Percentiles rank a stretch among this genome's conserved stretches.
Evolutionary conservation across 805 yeast species (phyloP).

Genomic region (Sungouiella thailandica): DNA sequence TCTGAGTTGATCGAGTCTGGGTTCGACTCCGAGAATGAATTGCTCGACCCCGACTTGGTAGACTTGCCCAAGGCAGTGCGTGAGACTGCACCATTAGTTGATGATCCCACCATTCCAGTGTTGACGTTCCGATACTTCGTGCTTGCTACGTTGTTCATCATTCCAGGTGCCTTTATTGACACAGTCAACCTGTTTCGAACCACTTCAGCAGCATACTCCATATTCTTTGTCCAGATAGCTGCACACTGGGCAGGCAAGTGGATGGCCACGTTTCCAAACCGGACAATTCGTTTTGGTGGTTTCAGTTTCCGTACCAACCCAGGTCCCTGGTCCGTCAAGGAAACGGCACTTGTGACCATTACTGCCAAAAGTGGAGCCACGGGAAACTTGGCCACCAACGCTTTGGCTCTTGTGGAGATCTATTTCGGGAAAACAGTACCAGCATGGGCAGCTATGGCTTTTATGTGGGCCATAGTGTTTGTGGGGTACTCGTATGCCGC

Average conservation of each 20-base stretch:
- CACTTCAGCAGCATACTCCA: slow-evolving; percentile 46
- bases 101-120: slow-evolving; percentile 35
- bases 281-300: slow-evolving; percentile 14
- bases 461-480: slow-evolving; percentile 50
- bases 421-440: slow-evolving; percentile 35
- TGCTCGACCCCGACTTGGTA: slow-evolving; percentile 16
- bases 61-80: slow-evolving; percentile 28
- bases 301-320: slow-evolving; percentile 38
- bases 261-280: slow-evolving; percentile 41
- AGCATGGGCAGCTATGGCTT: slow-evolving; percentile 31
- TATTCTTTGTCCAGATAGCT: slow-evolving; percentile 48
- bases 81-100: slow-evolving; percentile 35
- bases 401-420: slow-evolving; percentile 43
- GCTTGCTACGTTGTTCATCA: slow-evolving; percentile 28
- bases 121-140: slow-evolving; percentile 33
- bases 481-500: slow-evolving; percentile 52
- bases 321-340: slow-evolving; percentile 53
- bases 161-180: slow-evolving; percentile 40
- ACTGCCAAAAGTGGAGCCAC: slow-evolving; percentile 52
- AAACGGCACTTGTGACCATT: slow-evolving; percentile 47
- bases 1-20: not conserved
- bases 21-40: too few relatives aligned
- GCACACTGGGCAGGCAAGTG: slow-evolving; percentile 44
- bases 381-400: slow-evolving; percentile 46
- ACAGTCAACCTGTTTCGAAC: slow-evolving; percentile 41